phyloP scores from a whole-genome alignment of 2,329 filamentous ascomycete species.

The Ceratocystis cubensis region DNA sequence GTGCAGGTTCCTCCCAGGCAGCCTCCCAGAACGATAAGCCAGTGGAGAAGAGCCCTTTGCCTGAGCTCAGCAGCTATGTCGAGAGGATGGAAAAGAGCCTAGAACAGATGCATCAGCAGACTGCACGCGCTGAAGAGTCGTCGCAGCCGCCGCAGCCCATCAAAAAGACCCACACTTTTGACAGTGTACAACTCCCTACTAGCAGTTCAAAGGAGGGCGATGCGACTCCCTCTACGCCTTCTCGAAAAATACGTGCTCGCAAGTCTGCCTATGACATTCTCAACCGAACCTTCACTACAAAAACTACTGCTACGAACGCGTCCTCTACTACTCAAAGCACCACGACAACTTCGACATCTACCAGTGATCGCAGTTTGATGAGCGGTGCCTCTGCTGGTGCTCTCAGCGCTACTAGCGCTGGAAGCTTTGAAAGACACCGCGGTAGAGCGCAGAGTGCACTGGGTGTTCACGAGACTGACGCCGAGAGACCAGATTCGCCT shows the following conservation, averaged over 20 bases:
- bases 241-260: constrained; percentile 43
- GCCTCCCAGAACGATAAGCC: constrained; percentile 15
- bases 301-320: constrained; percentile 70
- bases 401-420: constrained; percentile 90
- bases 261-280: constrained; percentile 75
- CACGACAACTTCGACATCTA: constrained; percentile 61
- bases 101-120: constrained; percentile 53
- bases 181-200: constrained; percentile 48
- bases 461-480: constrained; percentile 44
- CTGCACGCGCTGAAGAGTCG: background rate
- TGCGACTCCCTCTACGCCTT: constrained; percentile 1
- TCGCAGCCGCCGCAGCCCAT: background rate
- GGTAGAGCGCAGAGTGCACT: constrained; percentile 51
- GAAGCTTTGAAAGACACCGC: constrained; percentile 73
- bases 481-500: constrained; percentile 47
- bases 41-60: constrained; percentile 36
- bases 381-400: constrained; percentile 81
- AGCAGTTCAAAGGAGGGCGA: constrained; percentile 30
- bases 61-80: constrained; percentile 74
- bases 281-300: constrained; percentile 72
- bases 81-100: constrained; percentile 82
- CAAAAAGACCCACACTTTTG: constrained; percentile 31
- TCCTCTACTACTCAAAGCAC: constrained; percentile 61
- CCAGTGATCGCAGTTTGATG: constrained; percentile 79
- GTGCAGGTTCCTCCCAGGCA: constrained; percentile 38